Conservation (phyloP, 1,284 basidiomycete species). For the Ustilago hordei region DNA sequence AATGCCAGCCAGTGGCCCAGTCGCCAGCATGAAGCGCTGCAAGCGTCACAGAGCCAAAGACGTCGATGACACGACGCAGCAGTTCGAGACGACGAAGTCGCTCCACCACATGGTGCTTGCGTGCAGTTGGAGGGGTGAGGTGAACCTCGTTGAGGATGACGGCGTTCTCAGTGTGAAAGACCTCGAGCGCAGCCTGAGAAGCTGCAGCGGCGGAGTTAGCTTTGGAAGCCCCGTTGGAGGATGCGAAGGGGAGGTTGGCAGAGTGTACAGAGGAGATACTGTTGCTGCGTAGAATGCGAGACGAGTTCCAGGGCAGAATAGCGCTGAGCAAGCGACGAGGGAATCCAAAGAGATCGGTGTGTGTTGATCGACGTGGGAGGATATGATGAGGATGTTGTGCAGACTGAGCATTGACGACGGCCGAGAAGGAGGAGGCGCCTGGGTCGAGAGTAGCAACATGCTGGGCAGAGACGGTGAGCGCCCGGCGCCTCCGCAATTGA, state of each 20-base stretch:
- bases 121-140: constrained; percentile 45
- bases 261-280: constrained; percentile 26
- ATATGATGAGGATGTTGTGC: constrained; percentile 12
- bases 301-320: constrained; percentile 57
- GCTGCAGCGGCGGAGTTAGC: constrained; percentile 15
- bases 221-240: constrained; percentile 18
- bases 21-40: constrained; percentile 45
- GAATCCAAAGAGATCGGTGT: constrained; percentile 7
- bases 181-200: constrained; percentile 51
- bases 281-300: constrained; percentile 39
- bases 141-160: constrained; percentile 68
- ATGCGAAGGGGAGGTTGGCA: constrained; percentile 12
- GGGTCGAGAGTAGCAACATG: constrained; percentile 58
- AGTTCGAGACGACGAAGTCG: constrained; percentile 32
- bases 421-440: constrained; percentile 49
- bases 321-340: constrained; percentile 33
- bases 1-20: constrained; percentile 35
- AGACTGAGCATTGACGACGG: constrained; percentile 15
- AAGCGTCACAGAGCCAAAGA: constrained; percentile 41
- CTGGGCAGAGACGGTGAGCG: constrained; percentile 39
- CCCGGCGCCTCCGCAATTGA: constrained; percentile 31
- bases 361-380: constrained; percentile 1
- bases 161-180: constrained; percentile 67
- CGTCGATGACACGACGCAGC: constrained; percentile 53
- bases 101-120: constrained; percentile 11